Percentiles rank a stretch among this genome's conserved stretches.
Conservation (phyloP, 208 protist species). For the Lotmaria passim region DNA sequence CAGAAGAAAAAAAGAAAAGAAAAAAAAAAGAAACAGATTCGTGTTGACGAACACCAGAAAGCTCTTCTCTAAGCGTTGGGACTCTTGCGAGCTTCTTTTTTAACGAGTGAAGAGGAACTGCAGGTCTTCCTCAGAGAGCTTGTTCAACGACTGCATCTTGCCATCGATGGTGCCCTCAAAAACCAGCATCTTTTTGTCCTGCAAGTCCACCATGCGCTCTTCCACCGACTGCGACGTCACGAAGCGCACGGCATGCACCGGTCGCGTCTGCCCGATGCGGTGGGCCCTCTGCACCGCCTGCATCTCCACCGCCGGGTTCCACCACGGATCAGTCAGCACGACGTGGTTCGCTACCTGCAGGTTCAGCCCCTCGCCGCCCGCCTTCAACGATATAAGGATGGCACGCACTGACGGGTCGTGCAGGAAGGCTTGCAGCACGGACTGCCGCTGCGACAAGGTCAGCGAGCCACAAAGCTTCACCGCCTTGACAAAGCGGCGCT, state of each 20-base stretch:
- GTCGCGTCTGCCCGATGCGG: conserved; percentile 98
- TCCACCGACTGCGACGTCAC: conserved; percentile 92
- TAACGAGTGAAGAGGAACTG: conserved; percentile 90
- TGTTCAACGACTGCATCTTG: conserved; percentile 80
- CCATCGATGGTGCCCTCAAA: conserved; percentile 94
- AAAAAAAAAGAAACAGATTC: conserved; percentile 10
- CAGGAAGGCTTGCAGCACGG: conserved; percentile 84
- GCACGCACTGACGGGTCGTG: conserved; percentile 87
- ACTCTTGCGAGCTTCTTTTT: background rate
- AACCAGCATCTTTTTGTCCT: conserved; percentile 95
- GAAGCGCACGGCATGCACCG: conserved; percentile 96
- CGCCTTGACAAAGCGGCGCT: conserved; percentile 69
- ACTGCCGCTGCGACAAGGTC: conserved; percentile 78
- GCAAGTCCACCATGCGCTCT: conserved; percentile 93
- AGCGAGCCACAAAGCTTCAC: conserved; percentile 93
- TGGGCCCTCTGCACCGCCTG: conserved; percentile 98
- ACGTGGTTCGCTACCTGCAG: conserved; percentile 98
- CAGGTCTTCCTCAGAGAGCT: conserved; percentile 86
- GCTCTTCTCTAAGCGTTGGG: background rate
- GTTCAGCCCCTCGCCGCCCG: conserved; percentile 99
- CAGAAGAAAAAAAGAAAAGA: conserved; percentile 5
- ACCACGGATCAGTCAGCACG: conserved; percentile 98
- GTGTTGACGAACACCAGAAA: conserved; percentile 5
- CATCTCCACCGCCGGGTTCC: conserved; percentile 98
- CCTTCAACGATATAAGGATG: conserved; percentile 98